Evolutionary conservation across 139 green algal species (phyloP).

Genomic region (Chlamydomonas sp.): DNA sequence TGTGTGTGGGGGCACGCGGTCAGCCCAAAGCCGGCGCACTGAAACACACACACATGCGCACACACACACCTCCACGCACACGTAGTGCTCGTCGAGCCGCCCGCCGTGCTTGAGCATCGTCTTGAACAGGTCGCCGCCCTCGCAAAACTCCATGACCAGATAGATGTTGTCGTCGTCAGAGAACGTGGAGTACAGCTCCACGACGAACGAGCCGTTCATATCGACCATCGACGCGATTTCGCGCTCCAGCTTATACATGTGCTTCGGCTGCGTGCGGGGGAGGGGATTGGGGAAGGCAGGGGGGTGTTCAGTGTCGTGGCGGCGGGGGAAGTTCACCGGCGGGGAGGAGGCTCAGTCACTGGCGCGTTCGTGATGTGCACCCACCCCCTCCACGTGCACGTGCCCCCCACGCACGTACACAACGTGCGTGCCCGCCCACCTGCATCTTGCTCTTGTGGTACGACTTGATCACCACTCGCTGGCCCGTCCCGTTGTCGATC

Average conservation of each 20-base stretch:
- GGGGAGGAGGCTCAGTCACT: too few species aligned
- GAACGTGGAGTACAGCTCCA: slow-evolving; percentile 53
- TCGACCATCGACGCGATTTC: slow-evolving; percentile 30
- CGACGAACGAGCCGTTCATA: slow-evolving; percentile 36
- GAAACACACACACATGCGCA: too few species aligned
- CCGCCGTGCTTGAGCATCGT: slow-evolving; percentile 52
- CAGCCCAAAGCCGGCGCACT: too few species aligned
- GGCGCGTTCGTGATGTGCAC: too few species aligned
- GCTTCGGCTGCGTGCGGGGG: too few species aligned
- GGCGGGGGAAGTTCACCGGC: too few species aligned
- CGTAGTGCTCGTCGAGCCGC: slow-evolving; percentile 56
- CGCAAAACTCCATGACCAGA: slow-evolving; percentile 74
- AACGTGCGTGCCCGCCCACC: too few species aligned
- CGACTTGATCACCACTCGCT: slow-evolving; percentile 65
- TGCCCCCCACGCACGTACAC: too few species aligned
- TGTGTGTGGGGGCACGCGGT: too few species aligned
- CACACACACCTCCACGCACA: slow-evolving; percentile 56
- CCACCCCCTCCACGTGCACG: neutral
- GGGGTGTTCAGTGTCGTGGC: too few species aligned
- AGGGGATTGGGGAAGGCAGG: too few species aligned
- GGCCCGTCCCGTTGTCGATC: slow-evolving; percentile 31
- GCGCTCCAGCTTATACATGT: slow-evolving; percentile 57
- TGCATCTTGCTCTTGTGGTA: slow-evolving; percentile 75
- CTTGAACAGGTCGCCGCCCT: slow-evolving; percentile 78
- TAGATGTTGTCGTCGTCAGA: slow-evolving; percentile 47